phyloP scores from a whole-genome alignment of 306 rosid species.

The Quercus gilva region DNA sequence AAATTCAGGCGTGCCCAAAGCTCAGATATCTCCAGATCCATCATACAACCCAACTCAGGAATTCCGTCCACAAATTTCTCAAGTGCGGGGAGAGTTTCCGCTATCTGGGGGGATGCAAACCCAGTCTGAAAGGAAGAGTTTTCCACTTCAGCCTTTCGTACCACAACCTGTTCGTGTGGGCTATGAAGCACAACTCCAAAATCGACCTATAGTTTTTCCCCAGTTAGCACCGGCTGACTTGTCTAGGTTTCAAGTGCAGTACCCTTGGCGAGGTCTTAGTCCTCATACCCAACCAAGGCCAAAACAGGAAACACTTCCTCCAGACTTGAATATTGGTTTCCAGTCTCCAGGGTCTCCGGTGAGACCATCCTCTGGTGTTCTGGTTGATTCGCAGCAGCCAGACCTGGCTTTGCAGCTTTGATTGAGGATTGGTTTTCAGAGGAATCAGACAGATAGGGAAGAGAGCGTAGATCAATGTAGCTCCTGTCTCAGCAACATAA shows the following conservation, averaged over 20 bases:
- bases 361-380: constrained; percentile 78
- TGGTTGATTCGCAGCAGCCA: constrained; percentile 96
- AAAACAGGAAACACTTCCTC: constrained; percentile 86
- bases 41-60: constrained; percentile 70
- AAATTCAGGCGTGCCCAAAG: constrained; percentile 52
- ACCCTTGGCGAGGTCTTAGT: constrained; percentile 64
- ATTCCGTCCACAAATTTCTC: constrained; percentile 55
- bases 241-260: constrained; percentile 77
- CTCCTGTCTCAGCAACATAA: constrained; percentile 27
- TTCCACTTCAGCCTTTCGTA: constrained; percentile 64
- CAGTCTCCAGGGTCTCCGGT: constrained; percentile 93
- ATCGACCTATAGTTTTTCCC: constrained; percentile 65
- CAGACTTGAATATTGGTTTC: constrained; percentile 94
- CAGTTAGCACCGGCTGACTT: constrained; percentile 72
- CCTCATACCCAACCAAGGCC: constrained; percentile 68
- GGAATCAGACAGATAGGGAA: constrained; percentile 24
- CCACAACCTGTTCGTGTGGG: constrained; percentile 51
- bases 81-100: constrained; percentile 58
- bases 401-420: constrained; percentile 96
- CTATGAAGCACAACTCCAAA: constrained; percentile 56
- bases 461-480: background rate
- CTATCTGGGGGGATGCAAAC: constrained; percentile 50
- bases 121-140: constrained; percentile 59
- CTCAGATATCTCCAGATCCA: constrained; percentile 74
- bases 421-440: constrained; percentile 20